Base-by-base conservation (phyloP, 2,329 filamentous ascomycete genomes). In the Alternaria ethzedia region DNA sequence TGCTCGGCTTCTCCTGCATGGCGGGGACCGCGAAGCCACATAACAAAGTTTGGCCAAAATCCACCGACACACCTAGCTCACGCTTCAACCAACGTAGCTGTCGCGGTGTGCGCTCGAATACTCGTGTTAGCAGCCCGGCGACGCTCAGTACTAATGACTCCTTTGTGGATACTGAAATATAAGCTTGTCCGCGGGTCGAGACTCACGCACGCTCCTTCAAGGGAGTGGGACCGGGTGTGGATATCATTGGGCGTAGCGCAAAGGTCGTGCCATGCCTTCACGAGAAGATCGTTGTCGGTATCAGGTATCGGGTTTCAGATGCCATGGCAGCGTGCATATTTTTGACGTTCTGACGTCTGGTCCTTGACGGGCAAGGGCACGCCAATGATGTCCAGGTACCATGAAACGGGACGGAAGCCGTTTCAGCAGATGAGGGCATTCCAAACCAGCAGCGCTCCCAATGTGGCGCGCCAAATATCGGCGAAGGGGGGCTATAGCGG, bases 271-370 rank as follows among this genome's bases (percentile, higher is more conserved):
- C 43, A 61, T 64, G 65, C 58, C 52, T 52, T 64, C 47, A 51
- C 61, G 67, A 66, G 61, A 65, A 65, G 64, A 66, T 67, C 61
- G 72, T 70, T 67, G 64, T 64, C 63, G 59, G 63, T 44, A 56
- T 57, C 57, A 65, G 47, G 73, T 75, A 57, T 60, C 57, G 66
- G 55, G 73, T 75, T 75, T 74, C 72, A 70, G 62, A 69, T 64
- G 59, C 64, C 71, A 70, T 67, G 57, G 64, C 63, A 59, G 60
- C 61, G 63, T 72, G 66, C 69, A 70, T 63, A 59, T 59, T 50
- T 36, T 49, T 61, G 61, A 63, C 66, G 63, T 63, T 64, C 64
- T 71, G 65, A 67, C 63, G 69, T 71, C 61, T 69, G 49, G 57
- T 59, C 67, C 52, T 69, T 67, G 62, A 63, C 65, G 65, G 46